Conservation (phyloP, 1,284 basidiomycete species). For the Malassezia furfur region DNA sequence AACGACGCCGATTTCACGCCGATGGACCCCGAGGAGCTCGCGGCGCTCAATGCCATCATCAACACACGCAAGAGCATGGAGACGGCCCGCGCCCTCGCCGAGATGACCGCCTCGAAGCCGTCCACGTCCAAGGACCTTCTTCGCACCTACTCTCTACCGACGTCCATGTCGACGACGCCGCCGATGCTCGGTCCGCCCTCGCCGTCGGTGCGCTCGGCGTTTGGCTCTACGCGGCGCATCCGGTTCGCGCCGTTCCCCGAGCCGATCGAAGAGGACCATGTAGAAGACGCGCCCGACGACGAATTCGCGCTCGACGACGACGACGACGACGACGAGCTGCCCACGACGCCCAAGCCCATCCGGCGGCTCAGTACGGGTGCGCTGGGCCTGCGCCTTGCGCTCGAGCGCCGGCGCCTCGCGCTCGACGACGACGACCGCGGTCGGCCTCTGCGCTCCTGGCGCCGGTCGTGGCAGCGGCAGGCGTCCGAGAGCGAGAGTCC, state of each 20-base stretch:
- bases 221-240: background rate
- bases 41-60: constrained; percentile 46
- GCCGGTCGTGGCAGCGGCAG: background rate
- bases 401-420: background rate
- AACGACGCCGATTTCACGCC: constrained; percentile 16
- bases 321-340: background rate
- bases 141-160: background rate
- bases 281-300: background rate
- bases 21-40: constrained; percentile 44
- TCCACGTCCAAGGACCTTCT: background rate
- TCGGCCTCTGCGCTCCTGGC: background rate
- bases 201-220: background rate
- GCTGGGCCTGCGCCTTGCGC: background rate
- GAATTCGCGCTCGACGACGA: background rate
- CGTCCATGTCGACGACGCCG: background rate
- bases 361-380: constrained; percentile 3
- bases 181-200: too few relatives aligned
- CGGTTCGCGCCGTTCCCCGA: constrained; percentile 31
- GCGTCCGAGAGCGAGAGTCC: background rate
- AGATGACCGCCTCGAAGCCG: background rate
- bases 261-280: background rate
- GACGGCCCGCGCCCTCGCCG: constrained; percentile 34
- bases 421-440: constrained; percentile 1
- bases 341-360: too few relatives aligned
- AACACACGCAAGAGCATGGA: constrained; percentile 45